Base-by-base conservation (phyloP, 148 eudicot genomes). In the Camellia japonica region DNA sequence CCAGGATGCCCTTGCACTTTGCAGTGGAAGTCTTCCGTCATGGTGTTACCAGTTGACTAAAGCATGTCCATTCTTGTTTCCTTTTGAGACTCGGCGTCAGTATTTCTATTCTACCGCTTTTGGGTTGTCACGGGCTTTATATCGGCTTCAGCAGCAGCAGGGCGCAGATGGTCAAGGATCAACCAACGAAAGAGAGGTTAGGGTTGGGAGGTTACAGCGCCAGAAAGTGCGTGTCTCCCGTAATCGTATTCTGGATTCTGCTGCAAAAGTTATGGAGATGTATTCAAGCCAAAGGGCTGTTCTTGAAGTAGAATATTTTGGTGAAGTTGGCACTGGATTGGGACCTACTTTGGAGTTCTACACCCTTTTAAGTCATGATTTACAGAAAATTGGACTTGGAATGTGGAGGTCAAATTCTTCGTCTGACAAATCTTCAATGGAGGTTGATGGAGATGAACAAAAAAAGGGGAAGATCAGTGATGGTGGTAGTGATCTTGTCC, bases 221-320 rank as follows among this genome's bases (percentile, higher is more conserved):
- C 99, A 97, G 81, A 97, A 97, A 84, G 99, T 97, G 74, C 97
- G 99, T 62, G 98, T 97, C 13, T 97, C 99, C 7, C 89, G 99
- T 71, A 97, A 84, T 84, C 89, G 99, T 43, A 97, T 97, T 78
- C 83, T 97, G 79, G 99, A 97, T 87, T 97, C 99, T 69, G 99
- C 99, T 85, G 96, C 91, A 13, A 97, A 97, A 84, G 99, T 97
- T 68, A 97, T 97, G 99, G 99, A 97, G 84, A 97, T 97, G 98
- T 97, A 92, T 86, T 92, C 98, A n/a, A 93, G 97, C 75, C 99
- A 97, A 83, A 97, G 94, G 83, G 97, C 99, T 80, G 97, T 94
- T 47, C 97, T 97, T 77, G 99, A 97, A 84, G 98, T 97, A 55
- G 99, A 97, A 87, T 97, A 97, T 88, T 97, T 97, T 83, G 99